These are phyloP conservation scores for Arabidopsis hybrid DNA, from an alignment of 441 rosid species.

Conservation along the genomic window DNA sequence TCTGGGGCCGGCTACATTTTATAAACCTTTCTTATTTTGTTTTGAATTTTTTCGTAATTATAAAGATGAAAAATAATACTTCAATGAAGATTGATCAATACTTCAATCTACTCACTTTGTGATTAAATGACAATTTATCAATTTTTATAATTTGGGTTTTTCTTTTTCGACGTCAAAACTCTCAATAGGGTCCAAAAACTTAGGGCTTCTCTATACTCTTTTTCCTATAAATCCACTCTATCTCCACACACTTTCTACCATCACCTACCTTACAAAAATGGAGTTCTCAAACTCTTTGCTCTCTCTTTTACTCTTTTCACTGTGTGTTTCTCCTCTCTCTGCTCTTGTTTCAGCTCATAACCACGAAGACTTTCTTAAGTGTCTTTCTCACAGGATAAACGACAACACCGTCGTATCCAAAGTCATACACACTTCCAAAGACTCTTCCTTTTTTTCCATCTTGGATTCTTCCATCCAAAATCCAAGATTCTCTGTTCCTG, in stretches of 20 bases:
- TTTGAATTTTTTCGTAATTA: too few relatives aligned
- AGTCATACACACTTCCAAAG: conserved; percentile 51
- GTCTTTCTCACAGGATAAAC: conserved; percentile 34
- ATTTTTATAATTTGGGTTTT: not conserved
- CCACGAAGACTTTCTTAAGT: conserved; percentile 39
- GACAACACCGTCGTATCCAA: conserved; percentile 43
- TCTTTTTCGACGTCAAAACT: not conserved
- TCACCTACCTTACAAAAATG: conserved; percentile 11
- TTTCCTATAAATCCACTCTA: not conserved
- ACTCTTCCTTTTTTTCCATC: conserved; percentile 45
- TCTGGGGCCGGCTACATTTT: too few relatives aligned
- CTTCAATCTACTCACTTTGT: too few relatives aligned
- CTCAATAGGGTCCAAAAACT: not conserved
- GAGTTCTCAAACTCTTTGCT: conserved; percentile 1
- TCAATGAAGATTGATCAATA: too few relatives aligned
- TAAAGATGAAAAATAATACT: too few relatives aligned
- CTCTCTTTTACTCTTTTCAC: conserved; percentile 17
- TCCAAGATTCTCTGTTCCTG: conserved; percentile 50
- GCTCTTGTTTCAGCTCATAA: conserved; percentile 11
- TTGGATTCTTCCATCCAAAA: conserved; percentile 58
- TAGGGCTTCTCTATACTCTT: not conserved
- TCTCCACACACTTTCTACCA: not conserved
- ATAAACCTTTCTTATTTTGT: too few relatives aligned
- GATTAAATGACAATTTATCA: not conserved
- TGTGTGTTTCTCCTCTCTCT: conserved; percentile 16